Conservation (phyloP, 1,139 yeast species). For the Taphrina populina region DNA sequence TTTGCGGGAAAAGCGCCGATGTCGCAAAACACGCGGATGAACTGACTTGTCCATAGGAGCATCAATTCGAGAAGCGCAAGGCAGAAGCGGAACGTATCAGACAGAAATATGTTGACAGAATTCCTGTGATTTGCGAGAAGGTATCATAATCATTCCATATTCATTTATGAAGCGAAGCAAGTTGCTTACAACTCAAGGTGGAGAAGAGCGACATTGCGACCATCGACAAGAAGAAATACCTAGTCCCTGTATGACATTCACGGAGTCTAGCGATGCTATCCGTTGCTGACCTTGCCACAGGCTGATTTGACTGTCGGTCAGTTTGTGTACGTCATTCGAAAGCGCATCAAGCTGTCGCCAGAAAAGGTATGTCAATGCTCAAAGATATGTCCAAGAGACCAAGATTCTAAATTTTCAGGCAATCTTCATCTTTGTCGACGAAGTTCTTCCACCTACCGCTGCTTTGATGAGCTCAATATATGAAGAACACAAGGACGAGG, state of each 20-base stretch:
- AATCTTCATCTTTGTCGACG: constrained; percentile 54
- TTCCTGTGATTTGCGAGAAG: constrained; percentile 96
- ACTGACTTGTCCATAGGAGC: constrained; percentile 5
- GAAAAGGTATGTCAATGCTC: constrained; percentile 69
- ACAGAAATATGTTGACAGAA: constrained; percentile 84
- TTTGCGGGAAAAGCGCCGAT: background rate
- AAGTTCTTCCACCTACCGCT: constrained; percentile 95
- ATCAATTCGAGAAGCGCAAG: constrained; percentile 70
- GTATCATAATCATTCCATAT: constrained; percentile 43
- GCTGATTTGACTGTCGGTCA: constrained; percentile 96
- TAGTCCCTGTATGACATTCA: constrained; percentile 60
- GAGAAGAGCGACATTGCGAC: constrained; percentile 95
- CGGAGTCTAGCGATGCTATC: background rate
- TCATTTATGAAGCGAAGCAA: background rate
- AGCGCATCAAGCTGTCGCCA: constrained; percentile 90
- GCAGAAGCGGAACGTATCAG: constrained; percentile 92
- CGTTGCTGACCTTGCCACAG: background rate
- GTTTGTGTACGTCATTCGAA: constrained; percentile 93
- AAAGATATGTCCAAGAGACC: background rate
- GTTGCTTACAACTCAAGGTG: constrained; percentile 42
- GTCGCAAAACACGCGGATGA: constrained; percentile 2
- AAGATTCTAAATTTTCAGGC: constrained; percentile 5
- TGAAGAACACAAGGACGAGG: constrained; percentile 95
- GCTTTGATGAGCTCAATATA: constrained; percentile 92
- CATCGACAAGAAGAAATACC: constrained; percentile 92